Base-by-base conservation (phyloP, 768 basidiomycete genomes). In the Brasilioporus rufonigricans region DNA sequence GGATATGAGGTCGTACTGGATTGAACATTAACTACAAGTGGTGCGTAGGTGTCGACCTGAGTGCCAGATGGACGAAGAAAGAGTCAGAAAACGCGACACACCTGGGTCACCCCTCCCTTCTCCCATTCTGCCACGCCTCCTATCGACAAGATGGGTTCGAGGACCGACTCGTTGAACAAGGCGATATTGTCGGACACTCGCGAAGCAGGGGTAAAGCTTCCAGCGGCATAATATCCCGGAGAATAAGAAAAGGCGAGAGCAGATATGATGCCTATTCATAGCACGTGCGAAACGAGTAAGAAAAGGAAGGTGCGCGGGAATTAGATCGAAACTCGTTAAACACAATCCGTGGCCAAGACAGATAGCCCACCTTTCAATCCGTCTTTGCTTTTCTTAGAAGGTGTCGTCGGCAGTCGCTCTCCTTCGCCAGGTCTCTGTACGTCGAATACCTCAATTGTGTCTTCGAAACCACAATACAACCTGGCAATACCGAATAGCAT, bases 301-400 rank as follows among this genome's bases (percentile, higher is more conserved):
- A n/a, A n/a, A n/a, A n/a, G n/a, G n/a, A n/a, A n/a, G n/a, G n/a
- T n/a, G n/a, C n/a, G n/a, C n/a, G n/a, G n/a, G n/a, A n/a, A n/a
- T n/a, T n/a, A n/a, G n/a, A n/a, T n/a, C n/a, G n/a, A n/a, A n/a
- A n/a, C n/a, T n/a, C n/a, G n/a, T n/a, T n/a, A n/a, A n/a, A n/a
- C n/a, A n/a, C n/a, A n/a, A n/a, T n/a, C n/a, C n/a, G n/a, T n/a
- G n/a, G n/a, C n/a, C n/a, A n/a, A n/a, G n/a, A n/a, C n/a, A n/a
- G n/a, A n/a, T n/a, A n/a, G n/a, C n/a, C 33, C 56, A 87, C 94
- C 95, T 79, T 93, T 96, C 43, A 97, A 76, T 0, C 94, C 95
- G 48, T 90, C 85, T 61, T 84, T 86, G 56, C 85, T 89, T 66
- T 88, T 91, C 67, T 85, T 86, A 0, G 84, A 84, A 1, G 86